These are phyloP conservation scores for Morella rubra DNA, from an alignment of 306 rosid genomes.

Conservation along the genomic window DNA sequence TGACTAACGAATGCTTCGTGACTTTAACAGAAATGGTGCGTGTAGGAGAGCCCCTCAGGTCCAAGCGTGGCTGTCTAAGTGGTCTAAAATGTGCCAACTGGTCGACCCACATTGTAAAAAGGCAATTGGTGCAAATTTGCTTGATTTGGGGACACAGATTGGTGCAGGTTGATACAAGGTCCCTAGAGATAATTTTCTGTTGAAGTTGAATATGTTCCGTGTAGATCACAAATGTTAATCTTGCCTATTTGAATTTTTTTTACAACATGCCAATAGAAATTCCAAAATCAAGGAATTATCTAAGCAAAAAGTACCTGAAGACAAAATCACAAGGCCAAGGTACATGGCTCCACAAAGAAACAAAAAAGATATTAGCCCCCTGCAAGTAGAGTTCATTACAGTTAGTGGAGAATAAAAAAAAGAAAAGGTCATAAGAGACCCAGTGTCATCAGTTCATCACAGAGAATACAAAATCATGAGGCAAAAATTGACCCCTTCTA, in stretches of 20 bases:
- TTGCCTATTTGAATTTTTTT: neutral
- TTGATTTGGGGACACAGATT: no score
- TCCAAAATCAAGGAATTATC: neutral
- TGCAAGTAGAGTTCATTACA: slow-evolving; percentile 25
- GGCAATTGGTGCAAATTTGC: neutral
- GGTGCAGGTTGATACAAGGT: neutral
- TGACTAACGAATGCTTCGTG: no score
- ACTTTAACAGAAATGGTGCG: no score
- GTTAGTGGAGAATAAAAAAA: neutral
- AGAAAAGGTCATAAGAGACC: neutral
- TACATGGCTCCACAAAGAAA: slow-evolving; percentile 65
- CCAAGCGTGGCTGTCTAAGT: neutral
- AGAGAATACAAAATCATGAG: neutral
- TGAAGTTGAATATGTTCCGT: neutral
- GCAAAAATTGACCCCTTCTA: neutral
- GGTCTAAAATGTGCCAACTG: neutral
- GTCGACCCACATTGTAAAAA: neutral
- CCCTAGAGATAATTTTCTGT: neutral
- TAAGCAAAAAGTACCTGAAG: slow-evolving; percentile 36
- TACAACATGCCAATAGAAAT: neutral
- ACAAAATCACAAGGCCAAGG: slow-evolving; percentile 58
- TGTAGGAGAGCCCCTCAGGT: neutral
- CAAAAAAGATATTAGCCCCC: slow-evolving; percentile 57
- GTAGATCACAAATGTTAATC: no score
- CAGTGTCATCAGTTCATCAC: neutral